A percentile compares a stretch with the other conserved stretches of the same genome.
phyloP scores from a whole-genome alignment of 768 basidiomycete species.

The Podaxis sp. region DNA sequence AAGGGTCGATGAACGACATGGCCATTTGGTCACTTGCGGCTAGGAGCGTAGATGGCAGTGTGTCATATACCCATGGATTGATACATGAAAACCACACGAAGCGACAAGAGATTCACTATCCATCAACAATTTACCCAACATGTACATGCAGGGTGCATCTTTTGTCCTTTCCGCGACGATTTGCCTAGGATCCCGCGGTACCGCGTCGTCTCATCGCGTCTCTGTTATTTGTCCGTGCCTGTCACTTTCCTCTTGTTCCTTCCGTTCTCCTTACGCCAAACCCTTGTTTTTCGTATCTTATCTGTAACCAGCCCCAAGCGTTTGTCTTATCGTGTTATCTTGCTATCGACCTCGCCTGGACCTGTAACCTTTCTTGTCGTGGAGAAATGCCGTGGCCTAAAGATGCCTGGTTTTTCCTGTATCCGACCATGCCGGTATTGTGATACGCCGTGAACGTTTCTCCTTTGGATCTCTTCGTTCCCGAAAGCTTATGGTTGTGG shows the following conservation, averaged over 20 bases:
- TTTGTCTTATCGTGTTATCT: too few relatives aligned
- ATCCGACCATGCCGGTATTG: neutral
- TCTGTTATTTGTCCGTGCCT: neutral
- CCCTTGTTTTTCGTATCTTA: neutral
- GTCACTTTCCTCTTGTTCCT: neutral
- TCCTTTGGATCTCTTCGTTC: neutral
- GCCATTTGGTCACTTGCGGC: neutral
- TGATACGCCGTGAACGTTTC: neutral
- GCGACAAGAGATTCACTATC: neutral
- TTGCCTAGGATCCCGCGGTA: constrained; percentile 14
- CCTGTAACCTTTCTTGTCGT: neutral
- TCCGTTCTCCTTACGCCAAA: neutral
- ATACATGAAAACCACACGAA: neutral
- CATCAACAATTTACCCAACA: neutral
- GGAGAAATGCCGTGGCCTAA: neutral
- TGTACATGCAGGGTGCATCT: neutral
- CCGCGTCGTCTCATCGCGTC: neutral
- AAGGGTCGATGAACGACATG: neutral
- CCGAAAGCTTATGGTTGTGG: neutral
- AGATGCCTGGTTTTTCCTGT: neutral
- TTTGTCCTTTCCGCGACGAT: neutral
- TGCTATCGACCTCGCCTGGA: too few relatives aligned
- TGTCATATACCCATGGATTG: neutral
- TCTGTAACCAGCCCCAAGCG: too few relatives aligned
- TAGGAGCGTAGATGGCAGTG: neutral